Base-by-base conservation (phyloP, 768 basidiomycete genomes). In the Pleurotus djamor region DNA sequence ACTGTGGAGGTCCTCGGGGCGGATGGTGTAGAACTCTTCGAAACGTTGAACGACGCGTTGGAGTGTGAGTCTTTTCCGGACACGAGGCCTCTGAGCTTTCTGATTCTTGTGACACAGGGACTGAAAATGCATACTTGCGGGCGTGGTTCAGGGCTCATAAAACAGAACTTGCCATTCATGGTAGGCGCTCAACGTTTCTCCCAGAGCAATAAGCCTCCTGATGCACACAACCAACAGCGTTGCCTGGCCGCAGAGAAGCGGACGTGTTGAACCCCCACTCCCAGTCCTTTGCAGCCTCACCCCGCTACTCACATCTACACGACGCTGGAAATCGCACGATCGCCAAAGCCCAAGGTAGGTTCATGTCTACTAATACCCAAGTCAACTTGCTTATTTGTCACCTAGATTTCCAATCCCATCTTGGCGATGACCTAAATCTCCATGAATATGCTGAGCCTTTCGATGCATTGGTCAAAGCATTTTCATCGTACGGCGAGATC, bases 91-190 rank as follows among this genome's bases (percentile, higher is more conserved):
- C 14, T 7, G 43, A 37, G 5, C 50, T 16, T 63, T 36, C 16
- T 21, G 37, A 49, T 64, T 44, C 33, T 47, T 3, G 21, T 28
- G 21, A 28, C 21, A 28, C 1, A 82, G 91, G 95, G 95, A 96
- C 93, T 0, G 95, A 98, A 74, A 98, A 98, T 72, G 90, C 85
- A 0, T 97, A 97, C 73, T 68, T 98, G 61, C 83, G 83, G 56
- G 87, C 90, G 6, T 92, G 89, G 90, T 89, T 90, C 63, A 76
- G 78, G 60, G 82, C 84, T 0, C 84, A 85, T 67, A 88, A 88
- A 65, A 69, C 79, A 17, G 86, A 90, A 67, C 75, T 71, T 33
- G 65, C 70, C 21, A 66, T 58, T 58, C 75, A 37, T 58, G 65
- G 85, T 82, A 63, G 10, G 72, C 69, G 12, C 13, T 33, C 14